Conservation (phyloP, 768 basidiomycete genomes). For the Naganishia vishniacii region DNA sequence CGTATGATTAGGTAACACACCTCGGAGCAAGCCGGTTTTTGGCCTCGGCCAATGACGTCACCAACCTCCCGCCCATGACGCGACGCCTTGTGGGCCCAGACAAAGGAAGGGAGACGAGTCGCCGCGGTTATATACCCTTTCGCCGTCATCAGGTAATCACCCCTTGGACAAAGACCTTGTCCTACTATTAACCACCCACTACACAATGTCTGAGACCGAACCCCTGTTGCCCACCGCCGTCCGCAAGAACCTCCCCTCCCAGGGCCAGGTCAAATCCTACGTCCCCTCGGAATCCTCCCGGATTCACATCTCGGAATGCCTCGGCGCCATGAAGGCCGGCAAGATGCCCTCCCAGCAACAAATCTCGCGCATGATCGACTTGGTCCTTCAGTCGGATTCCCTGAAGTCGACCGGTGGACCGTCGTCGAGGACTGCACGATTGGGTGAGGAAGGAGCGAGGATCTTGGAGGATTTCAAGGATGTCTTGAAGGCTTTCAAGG, state of each 20-base stretch:
- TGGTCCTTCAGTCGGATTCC: conserved; percentile 43
- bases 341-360: conserved; percentile 44
- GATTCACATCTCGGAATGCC: conserved; percentile 42
- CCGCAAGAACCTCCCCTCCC: conserved; percentile 32
- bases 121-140: no score
- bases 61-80: no score
- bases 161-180: no score
- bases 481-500: conserved; percentile 42
- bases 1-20: no score
- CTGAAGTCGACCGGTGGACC: conserved; percentile 44
- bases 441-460: conserved; percentile 44
- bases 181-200: not conserved
- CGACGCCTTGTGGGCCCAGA: no score
- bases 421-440: conserved; percentile 42
- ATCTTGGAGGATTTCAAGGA: conserved; percentile 44
- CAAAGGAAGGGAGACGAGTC: no score
- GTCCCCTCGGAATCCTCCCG: conserved; percentile 38
- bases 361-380: conserved; percentile 40
- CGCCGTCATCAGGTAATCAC: no score
- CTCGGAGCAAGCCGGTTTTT: no score
- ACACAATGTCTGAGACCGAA: conserved; percentile 34
- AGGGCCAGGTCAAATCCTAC: conserved; percentile 33
- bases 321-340: conserved; percentile 46
- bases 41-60: no score
- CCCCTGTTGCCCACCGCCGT: conserved; percentile 33